phyloP scores from a whole-genome alignment of 495 filamentous ascomycete genomes.

The Penicillium ucsense region DNA sequence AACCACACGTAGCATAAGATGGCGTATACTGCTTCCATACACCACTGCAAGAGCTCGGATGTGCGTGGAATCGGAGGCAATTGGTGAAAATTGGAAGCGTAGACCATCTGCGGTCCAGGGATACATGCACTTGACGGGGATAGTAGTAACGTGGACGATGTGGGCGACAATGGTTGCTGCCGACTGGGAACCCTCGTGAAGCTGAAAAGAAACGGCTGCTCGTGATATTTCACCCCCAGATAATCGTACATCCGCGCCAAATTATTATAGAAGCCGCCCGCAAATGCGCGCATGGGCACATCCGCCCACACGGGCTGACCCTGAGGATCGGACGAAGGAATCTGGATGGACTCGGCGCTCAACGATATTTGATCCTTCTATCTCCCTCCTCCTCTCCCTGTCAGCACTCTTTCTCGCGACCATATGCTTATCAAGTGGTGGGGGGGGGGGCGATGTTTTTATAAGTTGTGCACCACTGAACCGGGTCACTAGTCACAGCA shows the following conservation, averaged over 20 bases:
- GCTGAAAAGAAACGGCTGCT: conserved; percentile 37
- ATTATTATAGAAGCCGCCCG: conserved; percentile 44
- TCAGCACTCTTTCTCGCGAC: neutral
- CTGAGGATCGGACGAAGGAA: conserved; percentile 1
- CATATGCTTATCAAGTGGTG: no score
- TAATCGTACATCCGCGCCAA: conserved; percentile 45
- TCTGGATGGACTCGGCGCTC: conserved; percentile 14
- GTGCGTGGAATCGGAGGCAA: conserved; percentile 26
- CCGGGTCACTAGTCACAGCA: neutral
- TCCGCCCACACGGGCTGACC: conserved; percentile 25
- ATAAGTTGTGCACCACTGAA: no score
- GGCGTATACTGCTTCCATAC: conserved; percentile 31
- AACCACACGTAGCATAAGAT: conserved; percentile 40
- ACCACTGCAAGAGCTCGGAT: conserved; percentile 14
- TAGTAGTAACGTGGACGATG: neutral
- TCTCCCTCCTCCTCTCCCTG: neutral
- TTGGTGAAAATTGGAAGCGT: conserved; percentile 41
- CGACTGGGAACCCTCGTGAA: conserved; percentile 13
- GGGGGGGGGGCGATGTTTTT: no score
- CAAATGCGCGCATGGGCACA: conserved; percentile 50
- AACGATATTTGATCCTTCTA: conserved; percentile 21
- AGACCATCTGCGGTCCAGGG: conserved; percentile 25
- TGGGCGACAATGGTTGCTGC: conserved; percentile 1
- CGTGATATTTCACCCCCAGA: conserved; percentile 34
- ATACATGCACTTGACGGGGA: neutral